A percentile compares a stretch with the other conserved stretches of the same genome.
Conservation (phyloP, 768 basidiomycete genomes). For the Amanita rubescens region DNA sequence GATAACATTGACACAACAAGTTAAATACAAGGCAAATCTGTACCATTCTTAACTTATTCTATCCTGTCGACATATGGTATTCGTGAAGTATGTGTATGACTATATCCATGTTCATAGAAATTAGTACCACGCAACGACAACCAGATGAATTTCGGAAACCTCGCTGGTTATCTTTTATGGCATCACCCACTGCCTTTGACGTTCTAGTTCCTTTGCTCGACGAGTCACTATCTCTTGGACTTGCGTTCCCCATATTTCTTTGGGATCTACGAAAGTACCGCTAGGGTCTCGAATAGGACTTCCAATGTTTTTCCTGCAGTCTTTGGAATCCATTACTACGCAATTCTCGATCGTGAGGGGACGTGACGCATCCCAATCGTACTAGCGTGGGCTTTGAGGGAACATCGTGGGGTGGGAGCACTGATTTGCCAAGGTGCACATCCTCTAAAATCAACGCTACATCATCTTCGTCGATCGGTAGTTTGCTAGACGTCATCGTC, state of each 20-base stretch:
- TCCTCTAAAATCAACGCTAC: conserved; percentile 84
- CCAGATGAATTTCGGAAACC: neutral
- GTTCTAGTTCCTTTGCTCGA: conserved; percentile 51
- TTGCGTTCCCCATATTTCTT: conserved; percentile 66
- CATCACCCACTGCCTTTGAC: conserved; percentile 47
- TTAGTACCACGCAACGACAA: neutral
- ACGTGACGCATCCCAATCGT: conserved; percentile 66
- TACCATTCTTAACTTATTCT: neutral
- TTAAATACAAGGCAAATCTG: too few relatives aligned
- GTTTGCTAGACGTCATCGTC: conserved; percentile 36
- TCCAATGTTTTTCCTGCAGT: conserved; percentile 64
- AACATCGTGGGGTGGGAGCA: conserved; percentile 71
- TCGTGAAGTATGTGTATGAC: conserved; percentile 5
- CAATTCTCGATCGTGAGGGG: conserved; percentile 74
- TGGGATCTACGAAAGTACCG: conserved; percentile 27
- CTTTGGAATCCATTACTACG: conserved; percentile 73
- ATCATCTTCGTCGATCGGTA: conserved; percentile 81
- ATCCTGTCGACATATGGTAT: neutral
- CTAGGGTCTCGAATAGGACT: conserved; percentile 31
- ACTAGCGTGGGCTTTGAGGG: conserved; percentile 67
- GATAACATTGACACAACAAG: too few relatives aligned
- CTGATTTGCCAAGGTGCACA: conserved; percentile 68
- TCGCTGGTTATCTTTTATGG: conserved; percentile 5
- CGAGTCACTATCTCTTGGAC: conserved; percentile 50
- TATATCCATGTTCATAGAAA: neutral